Percentiles rank a stretch among this genome's conserved stretches.
Conservation (phyloP, 2,329 filamentous ascomycete genomes). For the Aspergillus sp. region DNA sequence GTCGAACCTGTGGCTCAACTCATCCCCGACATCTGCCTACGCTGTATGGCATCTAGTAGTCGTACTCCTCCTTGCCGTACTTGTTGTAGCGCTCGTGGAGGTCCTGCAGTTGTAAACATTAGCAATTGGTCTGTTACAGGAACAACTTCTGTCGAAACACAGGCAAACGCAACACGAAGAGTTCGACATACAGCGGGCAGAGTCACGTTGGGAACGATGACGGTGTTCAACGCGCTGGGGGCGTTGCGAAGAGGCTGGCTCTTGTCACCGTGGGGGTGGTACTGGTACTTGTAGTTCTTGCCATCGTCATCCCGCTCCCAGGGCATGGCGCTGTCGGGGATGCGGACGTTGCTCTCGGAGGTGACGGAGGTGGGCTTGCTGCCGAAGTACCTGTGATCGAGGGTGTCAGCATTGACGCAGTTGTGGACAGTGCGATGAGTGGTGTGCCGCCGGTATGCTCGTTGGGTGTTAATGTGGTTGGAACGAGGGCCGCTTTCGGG, state of each 20-base stretch:
- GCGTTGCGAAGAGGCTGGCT: conserved; percentile 77
- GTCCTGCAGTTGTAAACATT: conserved; percentile 50
- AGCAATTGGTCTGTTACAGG: conserved; percentile 7
- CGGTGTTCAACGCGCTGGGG: conserved; percentile 90
- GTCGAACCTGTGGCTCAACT: conserved; percentile 9
- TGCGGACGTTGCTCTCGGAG: conserved; percentile 74
- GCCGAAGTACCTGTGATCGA: conserved; percentile 54
- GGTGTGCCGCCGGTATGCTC: not conserved
- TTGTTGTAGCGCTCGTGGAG: conserved; percentile 99
- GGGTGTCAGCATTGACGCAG: conserved; percentile 1
- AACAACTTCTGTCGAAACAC: not conserved
- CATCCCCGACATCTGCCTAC: conserved; percentile 11
- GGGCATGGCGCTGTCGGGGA: conserved; percentile 77
- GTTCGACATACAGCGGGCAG: conserved; percentile 70
- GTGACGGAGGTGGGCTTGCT: conserved; percentile 79
- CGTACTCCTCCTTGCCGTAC: conserved; percentile 93
- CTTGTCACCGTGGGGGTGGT: conserved; percentile 81
- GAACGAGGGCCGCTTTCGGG: not conserved
- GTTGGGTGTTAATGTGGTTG: not conserved
- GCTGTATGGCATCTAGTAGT: conserved; percentile 30
- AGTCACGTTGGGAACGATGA: conserved; percentile 89
- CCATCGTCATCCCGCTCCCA: conserved; percentile 74
- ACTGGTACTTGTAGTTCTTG: conserved; percentile 70
- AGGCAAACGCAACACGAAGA: not conserved
- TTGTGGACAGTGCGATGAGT: conserved; percentile 58